Evolutionary conservation across 805 yeast species (phyloP), one percentile per base, ranked within the genome.

Genomic region (Starmerella cellae): DNA sequence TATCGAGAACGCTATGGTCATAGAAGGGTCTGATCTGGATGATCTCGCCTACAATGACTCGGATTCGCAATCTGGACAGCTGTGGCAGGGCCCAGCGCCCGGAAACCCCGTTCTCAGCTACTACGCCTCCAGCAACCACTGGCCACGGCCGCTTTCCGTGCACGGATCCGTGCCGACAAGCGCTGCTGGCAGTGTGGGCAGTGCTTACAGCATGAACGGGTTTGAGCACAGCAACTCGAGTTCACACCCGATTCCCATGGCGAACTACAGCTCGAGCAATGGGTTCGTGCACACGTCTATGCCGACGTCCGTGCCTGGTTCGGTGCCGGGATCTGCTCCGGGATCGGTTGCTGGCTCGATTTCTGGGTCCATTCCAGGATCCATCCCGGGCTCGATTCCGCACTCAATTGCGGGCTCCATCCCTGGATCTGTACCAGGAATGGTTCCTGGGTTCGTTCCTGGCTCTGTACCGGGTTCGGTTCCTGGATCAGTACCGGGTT

Each of bases 1-100:
- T 24, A 31, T 50, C 22, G 44, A 43, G 13, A 40, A 47, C 37
- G 56, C 56, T 13, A 54, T 51, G 42, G 54, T 54, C 14, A 50
- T 54, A 23, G 58, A 54, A 32, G 58, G 56, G 22, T 40, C 55
- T 4, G 51, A 44, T 13, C 22, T 52, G 17, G 55, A 46, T 4
- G 52, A 47, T 16, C 11, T 13, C 32, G 43, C 31, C 27, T 42
- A 40, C 21, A 16, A 22, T 28, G 26, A 37, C n/a, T 35, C 34
- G 16, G 43, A 29, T 20, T 10, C 36, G 26, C 21, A 5, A 5
- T 14, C 13, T 8, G 32, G 17, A 8, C 6, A 8, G 17, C 35
- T 38, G 5, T 41, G 45, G 44, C 35, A 35, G 19, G 47, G 43
- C 6, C 45, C 45, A 19, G 44, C 45, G 17, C 18, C 18, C 10